Conservation (phyloP, 2,329 filamentous ascomycete genomes). For the Fusarium sp. region DNA sequence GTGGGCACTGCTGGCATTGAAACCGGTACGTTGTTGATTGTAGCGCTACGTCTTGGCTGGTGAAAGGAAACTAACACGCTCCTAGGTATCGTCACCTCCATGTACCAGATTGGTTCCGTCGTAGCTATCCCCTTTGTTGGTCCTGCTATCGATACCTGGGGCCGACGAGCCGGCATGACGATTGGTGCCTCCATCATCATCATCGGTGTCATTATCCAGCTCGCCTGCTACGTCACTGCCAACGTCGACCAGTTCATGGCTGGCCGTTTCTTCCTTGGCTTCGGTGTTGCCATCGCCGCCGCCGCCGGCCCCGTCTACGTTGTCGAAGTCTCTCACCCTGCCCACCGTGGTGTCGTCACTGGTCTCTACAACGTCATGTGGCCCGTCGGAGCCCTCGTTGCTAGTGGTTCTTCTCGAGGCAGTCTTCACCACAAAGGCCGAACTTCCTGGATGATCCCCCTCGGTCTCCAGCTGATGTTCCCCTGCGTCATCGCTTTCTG, state of each 20-base stretch:
- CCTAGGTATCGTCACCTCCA: slow-evolving; percentile 45
- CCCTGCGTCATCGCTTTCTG: slow-evolving; percentile 47
- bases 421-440: slow-evolving; percentile 44
- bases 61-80: not conserved
- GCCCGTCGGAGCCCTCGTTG: slow-evolving; percentile 59
- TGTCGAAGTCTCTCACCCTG: slow-evolving; percentile 59
- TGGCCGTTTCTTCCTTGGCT: slow-evolving; percentile 70
- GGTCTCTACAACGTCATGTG: slow-evolving; percentile 64
- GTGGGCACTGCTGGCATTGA: slow-evolving; percentile 38
- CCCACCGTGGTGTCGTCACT: slow-evolving; percentile 61
- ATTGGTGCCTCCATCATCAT: slow-evolving; percentile 57
- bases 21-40: slow-evolving; percentile 19
- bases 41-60: not conserved
- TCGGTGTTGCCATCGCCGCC: slow-evolving; percentile 60
- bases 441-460: slow-evolving; percentile 53
- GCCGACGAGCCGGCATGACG: slow-evolving; percentile 59
- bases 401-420: slow-evolving; percentile 58
- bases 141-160: slow-evolving; percentile 59
- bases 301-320: slow-evolving; percentile 60
- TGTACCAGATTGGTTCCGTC: slow-evolving; percentile 63
- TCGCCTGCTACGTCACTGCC: slow-evolving; percentile 47
- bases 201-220: slow-evolving; percentile 57
- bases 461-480: slow-evolving; percentile 55
- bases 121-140: slow-evolving; percentile 61
- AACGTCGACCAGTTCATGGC: slow-evolving; percentile 57